Percentiles rank a stretch among this genome's conserved stretches.
These are phyloP conservation scores for Platanus orientalis DNA, from an alignment of 164 flowering plant species.

Conservation along the genomic window DNA sequence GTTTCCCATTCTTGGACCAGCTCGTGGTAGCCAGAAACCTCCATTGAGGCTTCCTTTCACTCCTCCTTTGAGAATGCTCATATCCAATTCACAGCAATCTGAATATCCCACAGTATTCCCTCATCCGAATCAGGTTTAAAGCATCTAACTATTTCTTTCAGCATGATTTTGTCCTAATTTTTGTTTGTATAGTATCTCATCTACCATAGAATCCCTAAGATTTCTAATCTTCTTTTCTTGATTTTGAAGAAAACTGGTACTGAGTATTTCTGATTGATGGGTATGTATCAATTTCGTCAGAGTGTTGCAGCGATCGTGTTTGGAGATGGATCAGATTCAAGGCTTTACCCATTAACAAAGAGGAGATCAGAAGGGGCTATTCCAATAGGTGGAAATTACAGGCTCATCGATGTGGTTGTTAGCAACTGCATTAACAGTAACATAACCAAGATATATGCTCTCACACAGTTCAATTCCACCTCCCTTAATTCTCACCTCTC, in stretches of 20 bases:
- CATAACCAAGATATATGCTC: conserved; percentile 69
- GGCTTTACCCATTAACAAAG: conserved; percentile 69
- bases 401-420: conserved; percentile 69
- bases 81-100: conserved; percentile 28
- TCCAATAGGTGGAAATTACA: conserved; percentile 75
- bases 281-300: conserved; percentile 24
- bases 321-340: conserved; percentile 61
- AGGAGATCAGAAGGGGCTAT: conserved; percentile 71
- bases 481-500: conserved; percentile 84
- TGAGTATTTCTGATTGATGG: conserved; percentile 1
- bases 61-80: conserved; percentile 14
- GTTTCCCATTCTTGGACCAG: conserved; percentile 9
- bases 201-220: too few species aligned
- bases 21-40: conserved; percentile 2
- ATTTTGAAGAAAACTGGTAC: background rate
- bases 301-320: conserved; percentile 72
- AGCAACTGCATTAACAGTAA: conserved; percentile 92
- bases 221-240: background rate
- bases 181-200: background rate
- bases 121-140: conserved; percentile 38
- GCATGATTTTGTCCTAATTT: background rate
- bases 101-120: conserved; percentile 26
- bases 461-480: conserved; percentile 86
- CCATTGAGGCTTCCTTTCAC: conserved; percentile 9
- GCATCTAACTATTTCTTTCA: background rate